phyloP scores from a whole-genome alignment of 2,329 filamentous ascomycete species.

The Stagonosporopsis rhizophila region DNA sequence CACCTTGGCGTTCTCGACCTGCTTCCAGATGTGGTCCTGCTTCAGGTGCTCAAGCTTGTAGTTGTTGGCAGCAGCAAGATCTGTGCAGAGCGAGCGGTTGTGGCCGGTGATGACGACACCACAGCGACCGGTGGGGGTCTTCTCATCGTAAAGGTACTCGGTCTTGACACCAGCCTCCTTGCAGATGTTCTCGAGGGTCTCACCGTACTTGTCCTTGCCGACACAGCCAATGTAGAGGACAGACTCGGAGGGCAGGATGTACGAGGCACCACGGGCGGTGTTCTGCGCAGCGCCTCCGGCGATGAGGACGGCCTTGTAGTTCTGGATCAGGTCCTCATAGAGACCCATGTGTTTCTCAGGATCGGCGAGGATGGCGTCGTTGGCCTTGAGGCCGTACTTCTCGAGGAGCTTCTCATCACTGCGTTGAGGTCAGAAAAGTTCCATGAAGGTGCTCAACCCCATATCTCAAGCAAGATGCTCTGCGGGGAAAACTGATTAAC shows the following conservation, averaged over 20 bases:
- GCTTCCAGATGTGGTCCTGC: constrained; percentile 86
- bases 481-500: constrained; percentile 26
- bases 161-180: constrained; percentile 87
- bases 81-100: constrained; percentile 92
- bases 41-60: constrained; percentile 95
- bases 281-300: constrained; percentile 97
- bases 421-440: constrained; percentile 34
- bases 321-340: constrained; percentile 92
- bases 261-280: constrained; percentile 93
- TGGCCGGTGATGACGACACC: constrained; percentile 97
- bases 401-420: constrained; percentile 85
- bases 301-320: constrained; percentile 92
- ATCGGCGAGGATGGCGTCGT: constrained; percentile 97
- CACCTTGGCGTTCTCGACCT: constrained; percentile 85
- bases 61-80: constrained; percentile 94
- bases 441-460: constrained; percentile 22
- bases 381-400: constrained; percentile 92
- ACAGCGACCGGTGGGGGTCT: constrained; percentile 87
- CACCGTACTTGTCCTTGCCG: constrained; percentile 93
- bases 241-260: constrained; percentile 87
- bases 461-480: background rate
- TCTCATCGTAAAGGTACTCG: constrained; percentile 91
- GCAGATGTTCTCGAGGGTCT: constrained; percentile 85
- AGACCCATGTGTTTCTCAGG: constrained; percentile 81
- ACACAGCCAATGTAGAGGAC: constrained; percentile 94